phyloP scores from a whole-genome alignment of 2,329 filamentous ascomycete species.

The Colletotrichum sp. region DNA sequence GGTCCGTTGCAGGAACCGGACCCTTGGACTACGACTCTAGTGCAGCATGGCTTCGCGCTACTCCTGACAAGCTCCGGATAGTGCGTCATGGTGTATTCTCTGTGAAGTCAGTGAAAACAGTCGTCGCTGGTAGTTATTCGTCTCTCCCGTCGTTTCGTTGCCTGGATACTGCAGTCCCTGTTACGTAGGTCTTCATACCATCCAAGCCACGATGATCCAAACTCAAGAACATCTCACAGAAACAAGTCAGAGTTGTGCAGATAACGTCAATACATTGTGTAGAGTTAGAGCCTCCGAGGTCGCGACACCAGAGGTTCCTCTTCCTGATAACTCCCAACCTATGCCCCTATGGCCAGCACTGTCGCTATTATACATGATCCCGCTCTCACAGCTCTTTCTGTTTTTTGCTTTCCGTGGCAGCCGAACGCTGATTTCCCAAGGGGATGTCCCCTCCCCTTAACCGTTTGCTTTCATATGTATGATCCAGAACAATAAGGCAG shows the following conservation, averaged over 20 bases:
- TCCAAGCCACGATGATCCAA: fast-evolving
- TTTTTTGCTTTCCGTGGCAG: background rate
- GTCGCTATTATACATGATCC: slow-evolving; percentile 2
- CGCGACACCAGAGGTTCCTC: background rate
- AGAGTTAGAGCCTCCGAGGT: background rate
- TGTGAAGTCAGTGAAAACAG: background rate
- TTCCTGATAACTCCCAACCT: slow-evolving; percentile 11
- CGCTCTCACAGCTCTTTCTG: background rate
- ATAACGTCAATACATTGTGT: background rate
- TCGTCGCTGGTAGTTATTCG: background rate
- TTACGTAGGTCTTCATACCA: background rate
- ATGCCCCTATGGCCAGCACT: slow-evolving; percentile 1
- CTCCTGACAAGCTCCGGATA: background rate
- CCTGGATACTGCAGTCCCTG: background rate
- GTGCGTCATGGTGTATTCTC: background rate
- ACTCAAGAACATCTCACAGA: background rate
- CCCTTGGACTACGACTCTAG: background rate
- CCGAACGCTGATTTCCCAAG: background rate
- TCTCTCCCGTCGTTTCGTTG: background rate
- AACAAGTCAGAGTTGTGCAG: background rate
- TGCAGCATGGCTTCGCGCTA: background rate
- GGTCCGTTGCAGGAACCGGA: background rate
- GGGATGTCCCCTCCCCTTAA: background rate
- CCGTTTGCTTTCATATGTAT: slow-evolving; percentile 1
- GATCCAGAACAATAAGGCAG: background rate